phyloP scores from a whole-genome alignment of 176 grass and related monocot genomes.

The Hordeum marinum region DNA sequence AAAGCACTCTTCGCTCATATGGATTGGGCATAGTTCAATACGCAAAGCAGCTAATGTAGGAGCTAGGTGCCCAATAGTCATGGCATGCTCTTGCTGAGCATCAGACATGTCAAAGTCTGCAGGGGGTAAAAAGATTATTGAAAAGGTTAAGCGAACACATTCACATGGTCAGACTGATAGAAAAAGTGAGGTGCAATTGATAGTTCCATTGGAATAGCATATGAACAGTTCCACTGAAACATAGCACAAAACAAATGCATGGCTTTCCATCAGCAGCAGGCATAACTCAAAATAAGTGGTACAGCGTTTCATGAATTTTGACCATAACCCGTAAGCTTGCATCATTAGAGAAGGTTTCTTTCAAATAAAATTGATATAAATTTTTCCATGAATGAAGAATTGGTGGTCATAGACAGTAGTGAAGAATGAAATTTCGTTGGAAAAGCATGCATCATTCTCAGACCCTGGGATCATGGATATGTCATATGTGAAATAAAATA shows the following conservation, averaged over 20 bases:
- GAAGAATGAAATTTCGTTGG: neutral
- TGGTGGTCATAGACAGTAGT: neutral
- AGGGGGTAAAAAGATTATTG: conserved; percentile 7
- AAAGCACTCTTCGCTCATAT: conserved; percentile 85
- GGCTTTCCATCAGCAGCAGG: neutral
- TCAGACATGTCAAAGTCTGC: conserved; percentile 94
- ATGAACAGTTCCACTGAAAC: neutral
- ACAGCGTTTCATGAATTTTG: neutral
- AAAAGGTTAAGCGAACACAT: conserved; percentile 12
- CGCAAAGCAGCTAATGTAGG: conserved; percentile 79
- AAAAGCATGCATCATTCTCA: conserved; percentile 2
- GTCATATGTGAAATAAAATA: neutral
- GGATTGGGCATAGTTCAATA: conserved; percentile 85
- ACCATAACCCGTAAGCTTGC: neutral
- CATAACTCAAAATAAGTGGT: neutral
- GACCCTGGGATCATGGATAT: neutral
- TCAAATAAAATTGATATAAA: neutral
- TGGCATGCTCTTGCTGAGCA: conserved; percentile 81
- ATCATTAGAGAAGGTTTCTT: neutral
- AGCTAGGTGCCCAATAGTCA: conserved; percentile 61
- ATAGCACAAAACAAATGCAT: neutral
- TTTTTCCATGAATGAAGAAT: neutral
- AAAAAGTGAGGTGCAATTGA: neutral
- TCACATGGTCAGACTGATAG: neutral
- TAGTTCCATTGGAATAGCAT: neutral